Base-by-base conservation (phyloP, 192 early-diverging fungal genomes). In the Polychytrium aggregatum region DNA sequence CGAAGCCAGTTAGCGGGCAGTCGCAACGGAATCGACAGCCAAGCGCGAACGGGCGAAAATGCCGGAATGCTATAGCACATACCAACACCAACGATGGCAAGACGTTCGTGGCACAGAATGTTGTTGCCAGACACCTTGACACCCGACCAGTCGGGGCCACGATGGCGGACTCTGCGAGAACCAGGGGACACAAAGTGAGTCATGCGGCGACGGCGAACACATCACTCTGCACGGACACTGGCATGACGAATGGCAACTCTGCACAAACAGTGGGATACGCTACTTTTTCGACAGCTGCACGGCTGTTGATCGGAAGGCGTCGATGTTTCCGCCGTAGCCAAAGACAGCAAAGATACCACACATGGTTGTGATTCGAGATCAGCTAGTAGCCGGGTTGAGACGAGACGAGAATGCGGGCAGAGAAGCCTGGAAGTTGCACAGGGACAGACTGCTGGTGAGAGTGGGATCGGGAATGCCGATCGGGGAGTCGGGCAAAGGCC, bases 101-200 rank as follows among this genome's bases (percentile, higher is more conserved):
- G 68, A 66, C 95, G 86, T 72, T 98, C 95, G 57, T 98, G 95
- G 75, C 86, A 87, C 40, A 98, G 57, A 54, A 98, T 85, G 71
- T 82, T 80, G 74, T 90, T 86, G 44, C 79, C 85, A 24, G 68
- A 62, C 31, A 86, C 67, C 27, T 72, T 75, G 71, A 88, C 86
- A 29, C 95, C 95, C 53, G 80, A 85, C 95, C 95, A 98, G 66
- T 98, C 92, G n/a, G 95, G 95, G 34, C 95, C 95, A 64, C 95
- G 87, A 62, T 98, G 95, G 56, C 95, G 81, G 39, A 98, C 66
- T 60, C 87, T 88, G 44, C 24, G 29, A 24, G 37, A 13, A 53
- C 21, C 16, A 25, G 8, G n/a, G 46, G 29, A 17, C 25, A 5
- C 17, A 20, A 22, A n/a, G 17, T 5, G 17, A 16, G 22, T 6